Conservation (phyloP, 805 yeast genomes). For the Wickerhamiella qilinensis region DNA sequence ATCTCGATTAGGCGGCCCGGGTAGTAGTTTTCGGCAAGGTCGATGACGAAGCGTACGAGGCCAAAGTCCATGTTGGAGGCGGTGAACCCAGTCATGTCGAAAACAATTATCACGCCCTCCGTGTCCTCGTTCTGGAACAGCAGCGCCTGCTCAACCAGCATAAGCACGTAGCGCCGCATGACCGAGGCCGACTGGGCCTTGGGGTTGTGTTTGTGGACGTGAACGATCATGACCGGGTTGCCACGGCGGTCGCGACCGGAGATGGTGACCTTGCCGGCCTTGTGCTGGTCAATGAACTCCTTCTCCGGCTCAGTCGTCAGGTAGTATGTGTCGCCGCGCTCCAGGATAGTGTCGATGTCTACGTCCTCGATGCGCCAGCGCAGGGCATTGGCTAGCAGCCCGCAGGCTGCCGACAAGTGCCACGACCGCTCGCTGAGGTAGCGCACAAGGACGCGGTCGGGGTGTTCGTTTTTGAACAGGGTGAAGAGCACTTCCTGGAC, state of each 20-base stretch:
- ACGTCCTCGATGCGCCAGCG: constrained; percentile 60
- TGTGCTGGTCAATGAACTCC: constrained; percentile 2
- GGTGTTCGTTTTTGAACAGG: constrained; percentile 50
- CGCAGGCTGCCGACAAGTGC: constrained; percentile 49
- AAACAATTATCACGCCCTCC: constrained; percentile 51
- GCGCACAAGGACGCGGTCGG: constrained; percentile 63
- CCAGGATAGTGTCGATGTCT: constrained; percentile 23
- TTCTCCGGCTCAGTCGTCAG: neutral
- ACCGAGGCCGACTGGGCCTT: constrained; percentile 42
- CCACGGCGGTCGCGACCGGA: constrained; percentile 13
- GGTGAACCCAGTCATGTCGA: constrained; percentile 61
- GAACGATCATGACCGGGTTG: constrained; percentile 52
- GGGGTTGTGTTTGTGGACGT: constrained; percentile 50
- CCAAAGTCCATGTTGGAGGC: constrained; percentile 69
- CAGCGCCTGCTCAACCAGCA: constrained; percentile 54
- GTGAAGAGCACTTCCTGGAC: constrained; percentile 17
- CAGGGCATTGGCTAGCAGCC: constrained; percentile 58
- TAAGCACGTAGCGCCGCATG: constrained; percentile 44
- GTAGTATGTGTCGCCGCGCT: constrained; percentile 3
- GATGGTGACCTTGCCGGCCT: constrained; percentile 2
- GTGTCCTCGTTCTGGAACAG: constrained; percentile 43
- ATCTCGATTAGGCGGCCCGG: constrained; percentile 1
- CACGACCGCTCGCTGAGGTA: constrained; percentile 80
- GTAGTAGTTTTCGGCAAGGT: constrained; percentile 1
- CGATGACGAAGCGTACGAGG: constrained; percentile 45